Conservation (phyloP, 768 basidiomycete genomes). For the Termitomyces sp. region DNA sequence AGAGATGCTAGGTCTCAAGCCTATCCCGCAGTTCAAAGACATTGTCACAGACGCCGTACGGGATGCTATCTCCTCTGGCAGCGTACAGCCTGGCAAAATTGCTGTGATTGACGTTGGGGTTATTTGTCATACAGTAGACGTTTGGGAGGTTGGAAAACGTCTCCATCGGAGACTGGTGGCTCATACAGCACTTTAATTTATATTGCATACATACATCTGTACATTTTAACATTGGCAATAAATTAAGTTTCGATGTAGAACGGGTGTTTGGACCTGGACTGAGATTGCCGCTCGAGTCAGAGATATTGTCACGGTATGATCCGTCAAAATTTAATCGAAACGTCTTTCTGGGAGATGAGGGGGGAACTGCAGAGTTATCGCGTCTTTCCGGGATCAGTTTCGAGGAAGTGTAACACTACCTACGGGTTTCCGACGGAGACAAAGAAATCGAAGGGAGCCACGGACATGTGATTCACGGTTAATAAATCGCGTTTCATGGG, state of each 20-base stretch:
- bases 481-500: background rate
- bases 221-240: too few relatives aligned
- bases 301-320: too few relatives aligned
- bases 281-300: too few relatives aligned
- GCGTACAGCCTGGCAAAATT: slow-evolving; percentile 35
- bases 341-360: too few relatives aligned
- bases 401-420: too few relatives aligned
- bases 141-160: slow-evolving; percentile 43
- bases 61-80: slow-evolving; percentile 29
- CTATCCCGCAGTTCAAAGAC: slow-evolving; percentile 56
- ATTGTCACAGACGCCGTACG: slow-evolving; percentile 50
- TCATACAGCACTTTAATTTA: background rate
- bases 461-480: slow-evolving; percentile 15
- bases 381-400: too few relatives aligned
- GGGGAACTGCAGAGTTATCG: too few relatives aligned
- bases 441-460: too few relatives aligned
- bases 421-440: slow-evolving; percentile 14
- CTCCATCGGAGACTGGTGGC: slow-evolving; percentile 25
- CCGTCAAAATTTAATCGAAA: too few relatives aligned
- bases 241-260: too few relatives aligned
- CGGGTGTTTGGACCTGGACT: too few relatives aligned
- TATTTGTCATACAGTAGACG: slow-evolving; percentile 49
- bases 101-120: slow-evolving; percentile 61
- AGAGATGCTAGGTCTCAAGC: slow-evolving; percentile 40
- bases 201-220: background rate